Evolutionary conservation across 805 yeast species (phyloP), one percentile per base, ranked within the genome.

Genomic region (Saccharomycopsis sp.): DNA sequence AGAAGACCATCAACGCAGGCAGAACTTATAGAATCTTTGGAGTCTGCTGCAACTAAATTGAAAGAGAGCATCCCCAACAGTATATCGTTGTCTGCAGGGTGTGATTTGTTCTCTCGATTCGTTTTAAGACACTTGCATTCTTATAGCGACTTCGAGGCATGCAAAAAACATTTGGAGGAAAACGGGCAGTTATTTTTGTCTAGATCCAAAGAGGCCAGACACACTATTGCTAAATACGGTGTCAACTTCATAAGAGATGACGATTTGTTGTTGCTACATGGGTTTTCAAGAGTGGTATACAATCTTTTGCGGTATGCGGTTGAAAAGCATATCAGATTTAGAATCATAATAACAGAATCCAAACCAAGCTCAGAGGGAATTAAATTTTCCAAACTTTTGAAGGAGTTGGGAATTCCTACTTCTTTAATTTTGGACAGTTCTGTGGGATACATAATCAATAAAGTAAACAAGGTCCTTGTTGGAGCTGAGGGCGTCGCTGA

Each of bases 401-500:
- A 86, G 64, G 79, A 78, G 53, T 77, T 80, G 18, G 92, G 89
- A 15, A 88, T 94, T 12, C 98, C 98, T 0, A 94, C 87, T 12
- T 84, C 89, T 55, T 77, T 91, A 55, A 88, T 94, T 53, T 91
- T 89, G 16, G 99, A 94, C 69, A 84, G 90, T 56, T 96, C 97
- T 5, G 97, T 92, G 14, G 98, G 98, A 0, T 90, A 84, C 64
- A 89, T 91, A 44, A 84, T 94, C 59, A 91, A 90, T 70, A 87
- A 88, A 70, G 91, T 91, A 14, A 96, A 92, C 73, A 92, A 94
- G 71, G 88, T 94, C 2, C 80, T 94, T 63, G 94, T 94, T 63
- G 99, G 99, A 57, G 99, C 99, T 1, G 99, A 94, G 72, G 99
- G 99, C 64, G 99, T 94, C 2, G 96, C 97, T 2, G 99, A 94